Base-by-base conservation (phyloP, 768 basidiomycete species). In the Daedaleopsis sinensis region DNA sequence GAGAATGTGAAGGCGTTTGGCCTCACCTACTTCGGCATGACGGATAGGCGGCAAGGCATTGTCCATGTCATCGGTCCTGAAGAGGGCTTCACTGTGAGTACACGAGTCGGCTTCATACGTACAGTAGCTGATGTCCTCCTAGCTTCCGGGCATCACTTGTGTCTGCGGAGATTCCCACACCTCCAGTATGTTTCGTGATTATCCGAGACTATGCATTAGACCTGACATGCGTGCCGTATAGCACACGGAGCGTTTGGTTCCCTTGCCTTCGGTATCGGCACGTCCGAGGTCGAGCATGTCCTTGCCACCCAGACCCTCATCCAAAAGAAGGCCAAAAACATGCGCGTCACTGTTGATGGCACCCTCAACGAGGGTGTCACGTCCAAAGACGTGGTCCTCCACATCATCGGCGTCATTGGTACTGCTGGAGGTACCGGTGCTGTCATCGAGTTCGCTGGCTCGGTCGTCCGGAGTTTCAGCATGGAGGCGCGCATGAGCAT, bases 101-200 rank as follows among this genome's bases (percentile, higher is more conserved):
- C 12, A 21, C 12, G 27, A 21, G 44, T 27, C 1, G 37, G 23
- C 35, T n/a, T 36, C 18, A 24, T 44, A 19, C 19, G 16, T 15
- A 11, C 11, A 35, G 19, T 39, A 15, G 43, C 46, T 53, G 13
- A 48, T 10, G 12, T 37, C 18, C n/a, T 18, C 24, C 18, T 54
- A 79, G 78, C 74, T 80, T 12, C 79, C 79, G 35, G 79, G 79
- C 21, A 80, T 76, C 55, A 80, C 79, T 24, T 79, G 78, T 57
- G 85, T 87, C 48, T 88, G 86, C 67, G 86, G 86, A 63, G 86
- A 87, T 71, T 86, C 84, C 1, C 86, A 87, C 72, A 87, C 85
- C 19, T 85, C 85, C 51, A 87, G 82, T 82, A 68, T 67, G 80
- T 72, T 3, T 36, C 32, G 0, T 57, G 27, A 32, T 7, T 3